Evolutionary conservation across 495 filamentous ascomycete species (phyloP), one percentile per base, ranked within the genome.

Genomic region (Hypoxylon lenormandii): DNA sequence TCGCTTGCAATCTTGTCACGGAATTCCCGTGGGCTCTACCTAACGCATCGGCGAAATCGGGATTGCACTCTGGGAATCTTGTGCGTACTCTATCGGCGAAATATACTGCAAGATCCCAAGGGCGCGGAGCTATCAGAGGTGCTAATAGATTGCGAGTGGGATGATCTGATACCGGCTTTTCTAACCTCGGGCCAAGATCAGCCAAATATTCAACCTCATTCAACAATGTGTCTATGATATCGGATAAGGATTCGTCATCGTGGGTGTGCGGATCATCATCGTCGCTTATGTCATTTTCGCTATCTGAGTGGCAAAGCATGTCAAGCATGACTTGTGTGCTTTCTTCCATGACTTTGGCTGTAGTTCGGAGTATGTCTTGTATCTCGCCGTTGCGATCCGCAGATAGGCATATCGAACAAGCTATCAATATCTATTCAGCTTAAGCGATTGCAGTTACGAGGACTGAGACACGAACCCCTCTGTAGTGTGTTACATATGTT

Each of bases 181-280:
- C 45, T 28, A 70, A 43, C 11, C 54, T 45, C 21, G 66, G 60
- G n/a, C 63, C 60, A 21, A 70, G 66, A 11, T 65, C 66, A 16
- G 55, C 5, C 13, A 70, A 46, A 38, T 38, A 38, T 30, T 51
- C 53, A 26, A 63, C 50, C 11, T 65, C 60, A 16, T n/a, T 33
- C 36, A 55, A 50, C 54, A 70, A 48, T 46, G 55, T 50, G 15
- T 65, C 60, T 16, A 37, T 21, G 15, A 60, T 36, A 33, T 65
- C 66, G 6, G 51, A 1, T 16, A 70, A 1, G 42, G 23, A 49
- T 57, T 56, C 26, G 26, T n/a, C 48, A 1, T 46, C 46, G 4
- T 48, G 33, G 8, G 12, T 16, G 21, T 58, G 50, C 2, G 18
- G 43, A 10, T 50, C 28, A 16, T 46, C 46, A 18, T 64, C 54